Conservation (phyloP, 257 asterid genomes). For the Solanum piurae region DNA sequence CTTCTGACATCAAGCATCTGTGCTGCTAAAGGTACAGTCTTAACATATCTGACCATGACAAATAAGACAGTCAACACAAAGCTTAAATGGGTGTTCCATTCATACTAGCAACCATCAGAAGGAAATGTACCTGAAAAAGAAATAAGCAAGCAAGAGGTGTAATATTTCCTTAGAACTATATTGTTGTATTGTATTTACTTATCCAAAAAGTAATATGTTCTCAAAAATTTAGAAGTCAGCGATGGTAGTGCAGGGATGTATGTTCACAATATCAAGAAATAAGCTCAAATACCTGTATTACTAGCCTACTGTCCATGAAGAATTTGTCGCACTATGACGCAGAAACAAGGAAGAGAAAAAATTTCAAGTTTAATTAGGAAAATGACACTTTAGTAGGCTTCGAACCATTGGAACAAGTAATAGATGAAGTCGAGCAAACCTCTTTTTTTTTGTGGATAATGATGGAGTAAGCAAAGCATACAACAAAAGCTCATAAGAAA, state of each 20-base stretch:
- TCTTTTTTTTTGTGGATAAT: background rate
- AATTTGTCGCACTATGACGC: background rate
- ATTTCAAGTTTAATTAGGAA: background rate
- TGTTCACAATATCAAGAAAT: background rate
- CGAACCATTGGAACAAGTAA: background rate
- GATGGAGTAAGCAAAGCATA: background rate
- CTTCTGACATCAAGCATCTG: conserved; percentile 74
- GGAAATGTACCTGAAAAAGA: background rate
- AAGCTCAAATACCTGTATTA: background rate
- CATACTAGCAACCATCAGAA: background rate
- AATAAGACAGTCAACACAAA: background rate
- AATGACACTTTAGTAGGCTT: background rate
- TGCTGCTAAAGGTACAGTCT: conserved; percentile 91
- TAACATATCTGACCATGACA: conserved; percentile 67
- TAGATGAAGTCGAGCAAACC: background rate
- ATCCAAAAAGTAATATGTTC: background rate
- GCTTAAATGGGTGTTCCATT: background rate
- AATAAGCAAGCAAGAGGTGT: background rate
- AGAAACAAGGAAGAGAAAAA: background rate
- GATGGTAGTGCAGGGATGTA: background rate
- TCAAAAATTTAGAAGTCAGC: background rate
- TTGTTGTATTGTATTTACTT: background rate
- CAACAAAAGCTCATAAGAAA: background rate
- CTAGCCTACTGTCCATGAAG: background rate
- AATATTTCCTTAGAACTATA: background rate